Percentiles rank a stretch among this genome's conserved stretches.
Evolutionary conservation across 192 early-diverging fungal genomes (phyloP).

Genomic region (Entomortierella lignicola): DNA sequence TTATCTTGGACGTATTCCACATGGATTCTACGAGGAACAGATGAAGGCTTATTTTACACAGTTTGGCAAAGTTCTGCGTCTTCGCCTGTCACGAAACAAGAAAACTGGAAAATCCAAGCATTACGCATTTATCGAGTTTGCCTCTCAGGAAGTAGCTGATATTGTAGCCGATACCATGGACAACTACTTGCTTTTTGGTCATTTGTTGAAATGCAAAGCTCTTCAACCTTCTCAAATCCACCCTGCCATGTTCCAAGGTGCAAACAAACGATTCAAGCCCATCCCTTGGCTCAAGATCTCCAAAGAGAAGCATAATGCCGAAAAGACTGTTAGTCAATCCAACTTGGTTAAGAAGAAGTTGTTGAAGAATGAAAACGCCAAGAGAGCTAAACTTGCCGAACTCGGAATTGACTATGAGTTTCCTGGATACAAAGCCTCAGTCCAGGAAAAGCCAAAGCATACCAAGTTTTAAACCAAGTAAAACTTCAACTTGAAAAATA

Average conservation of each 20-base stretch:
- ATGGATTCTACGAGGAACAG: constrained; percentile 95
- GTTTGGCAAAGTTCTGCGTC: constrained; percentile 85
- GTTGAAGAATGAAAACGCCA: constrained; percentile 68
- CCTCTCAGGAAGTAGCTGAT: constrained; percentile 78
- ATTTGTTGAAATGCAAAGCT: constrained; percentile 80
- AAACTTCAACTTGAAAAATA: no score
- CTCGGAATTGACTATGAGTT: constrained; percentile 94
- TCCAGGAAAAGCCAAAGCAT: constrained; percentile 52
- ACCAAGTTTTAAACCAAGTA: constrained; percentile 38
- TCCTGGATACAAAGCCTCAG: constrained; percentile 67
- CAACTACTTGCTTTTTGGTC: constrained; percentile 90
- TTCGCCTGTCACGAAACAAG: constrained; percentile 89
- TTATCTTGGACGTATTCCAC: constrained; percentile 92
- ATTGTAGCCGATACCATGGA: constrained; percentile 98
- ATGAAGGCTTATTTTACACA: constrained; percentile 94
- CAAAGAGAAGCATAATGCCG: constrained; percentile 72
- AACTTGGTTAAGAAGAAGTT: constrained; percentile 60
- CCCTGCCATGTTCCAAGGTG: constrained; percentile 75
- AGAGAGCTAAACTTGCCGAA: constrained; percentile 69
- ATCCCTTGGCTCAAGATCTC: constrained; percentile 71
- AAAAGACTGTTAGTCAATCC: constrained; percentile 63
- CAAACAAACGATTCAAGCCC: constrained; percentile 74
- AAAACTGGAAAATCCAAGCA: constrained; percentile 94
- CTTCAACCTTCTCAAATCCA: constrained; percentile 71
- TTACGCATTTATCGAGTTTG: constrained; percentile 96